Evolutionary conservation across 2,329 filamentous ascomycete genomes (phyloP).

Genomic region (Exophiala viscosa): DNA sequence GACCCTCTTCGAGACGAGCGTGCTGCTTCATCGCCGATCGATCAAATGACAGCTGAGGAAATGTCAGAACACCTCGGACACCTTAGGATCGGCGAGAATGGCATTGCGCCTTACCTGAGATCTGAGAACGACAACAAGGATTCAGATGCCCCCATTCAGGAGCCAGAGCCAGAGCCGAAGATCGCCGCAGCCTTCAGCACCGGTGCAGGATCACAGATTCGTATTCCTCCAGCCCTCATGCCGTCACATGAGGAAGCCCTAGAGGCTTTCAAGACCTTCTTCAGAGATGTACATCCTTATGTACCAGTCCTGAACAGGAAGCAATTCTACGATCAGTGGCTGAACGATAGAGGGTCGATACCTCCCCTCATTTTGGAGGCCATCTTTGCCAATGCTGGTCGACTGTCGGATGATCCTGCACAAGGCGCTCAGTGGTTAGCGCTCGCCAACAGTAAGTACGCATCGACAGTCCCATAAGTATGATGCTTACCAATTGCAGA

Average conservation of each 20-base stretch:
- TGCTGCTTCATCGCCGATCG: slow-evolving; percentile 42
- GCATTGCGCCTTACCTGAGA: slow-evolving; percentile 83
- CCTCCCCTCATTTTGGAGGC: slow-evolving; percentile 86
- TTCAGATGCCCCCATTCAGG: slow-evolving; percentile 60
- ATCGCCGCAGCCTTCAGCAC: slow-evolving; percentile 61
- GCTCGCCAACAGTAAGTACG: slow-evolving; percentile 70
- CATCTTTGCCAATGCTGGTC: slow-evolving; percentile 82
- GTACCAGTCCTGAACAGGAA: slow-evolving; percentile 81
- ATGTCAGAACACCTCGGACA: slow-evolving; percentile 79
- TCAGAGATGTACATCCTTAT: slow-evolving; percentile 85
- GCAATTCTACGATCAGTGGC: slow-evolving; percentile 86
- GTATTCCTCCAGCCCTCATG: slow-evolving; percentile 91
- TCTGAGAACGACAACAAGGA: slow-evolving; percentile 54
- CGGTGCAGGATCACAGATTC: slow-evolving; percentile 70
- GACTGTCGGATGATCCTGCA: slow-evolving; percentile 75
- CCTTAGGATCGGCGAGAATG: slow-evolving; percentile 80
- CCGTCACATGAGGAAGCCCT: slow-evolving; percentile 77
- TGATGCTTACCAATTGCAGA: slow-evolving; percentile 49
- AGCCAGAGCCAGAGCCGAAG: slow-evolving; percentile 68
- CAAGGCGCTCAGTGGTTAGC: slow-evolving; percentile 92
- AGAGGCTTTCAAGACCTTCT: slow-evolving; percentile 87
- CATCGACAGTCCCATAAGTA: slow-evolving; percentile 1
- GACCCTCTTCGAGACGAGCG: slow-evolving; percentile 10
- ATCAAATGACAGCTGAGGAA: slow-evolving; percentile 64
- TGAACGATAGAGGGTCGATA: slow-evolving; percentile 73